Evolutionary conservation across 495 filamentous ascomycete genomes (phyloP).

Genomic region (Penicillium dipodomyicola): DNA sequence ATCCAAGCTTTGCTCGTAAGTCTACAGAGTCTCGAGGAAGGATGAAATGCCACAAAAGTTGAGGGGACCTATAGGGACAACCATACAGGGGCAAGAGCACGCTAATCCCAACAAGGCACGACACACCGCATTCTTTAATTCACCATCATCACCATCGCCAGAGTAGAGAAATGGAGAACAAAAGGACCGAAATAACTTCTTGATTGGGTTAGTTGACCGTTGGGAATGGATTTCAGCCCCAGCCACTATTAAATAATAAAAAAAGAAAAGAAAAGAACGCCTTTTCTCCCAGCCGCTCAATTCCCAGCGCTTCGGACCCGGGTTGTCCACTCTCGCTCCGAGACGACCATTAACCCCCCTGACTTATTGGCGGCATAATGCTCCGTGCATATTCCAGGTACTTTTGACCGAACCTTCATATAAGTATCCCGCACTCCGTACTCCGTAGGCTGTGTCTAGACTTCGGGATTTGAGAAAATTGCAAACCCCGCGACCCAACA

Average conservation of each 20-base stretch:
- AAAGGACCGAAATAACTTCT: not conserved
- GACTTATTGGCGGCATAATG: not conserved
- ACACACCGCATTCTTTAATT: too few species aligned
- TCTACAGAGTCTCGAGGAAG: too few species aligned
- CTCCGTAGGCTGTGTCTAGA: not conserved
- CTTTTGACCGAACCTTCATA: conserved; percentile 6
- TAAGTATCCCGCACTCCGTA: not conserved
- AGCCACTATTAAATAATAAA: not conserved
- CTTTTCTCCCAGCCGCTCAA: not conserved
- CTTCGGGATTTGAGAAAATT: conserved; percentile 3
- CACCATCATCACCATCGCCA: too few species aligned
- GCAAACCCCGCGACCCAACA: conserved; percentile 2
- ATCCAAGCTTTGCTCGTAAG: too few species aligned
- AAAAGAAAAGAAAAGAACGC: not conserved
- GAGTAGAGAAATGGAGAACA: not conserved
- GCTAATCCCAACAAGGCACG: too few species aligned
- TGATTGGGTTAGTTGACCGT: conserved; percentile 24
- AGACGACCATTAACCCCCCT: conserved; percentile 10
- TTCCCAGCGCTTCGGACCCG: conserved; percentile 13
- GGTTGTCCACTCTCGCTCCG: conserved; percentile 2
- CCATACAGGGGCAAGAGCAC: too few species aligned
- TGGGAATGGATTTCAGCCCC: conserved; percentile 13
- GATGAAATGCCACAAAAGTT: too few species aligned
- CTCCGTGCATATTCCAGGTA: not conserved
- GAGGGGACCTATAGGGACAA: too few species aligned